Evolutionary conservation across 2,329 filamentous ascomycete genomes (phyloP).

Genomic region (Alternaria incomplexa): DNA sequence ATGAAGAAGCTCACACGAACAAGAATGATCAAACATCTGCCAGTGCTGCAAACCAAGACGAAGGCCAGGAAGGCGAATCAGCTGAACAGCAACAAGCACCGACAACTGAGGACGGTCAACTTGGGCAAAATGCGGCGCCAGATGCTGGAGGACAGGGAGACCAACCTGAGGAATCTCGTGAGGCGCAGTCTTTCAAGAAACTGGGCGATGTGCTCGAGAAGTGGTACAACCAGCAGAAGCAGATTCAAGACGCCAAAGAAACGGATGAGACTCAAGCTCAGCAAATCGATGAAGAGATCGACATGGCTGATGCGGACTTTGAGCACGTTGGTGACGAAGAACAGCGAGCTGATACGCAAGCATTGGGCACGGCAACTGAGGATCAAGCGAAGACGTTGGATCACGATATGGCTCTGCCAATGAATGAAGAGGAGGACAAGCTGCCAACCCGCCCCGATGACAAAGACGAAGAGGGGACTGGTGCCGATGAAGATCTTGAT

Average conservation of each 20-base stretch:
- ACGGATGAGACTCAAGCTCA: conserved; percentile 60
- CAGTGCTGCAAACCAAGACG: conserved; percentile 65
- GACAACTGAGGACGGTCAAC: conserved; percentile 67
- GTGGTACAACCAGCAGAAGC: conserved; percentile 87
- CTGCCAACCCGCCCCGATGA: conserved; percentile 44
- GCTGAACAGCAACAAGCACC: conserved; percentile 68
- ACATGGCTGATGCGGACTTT: conserved; percentile 82
- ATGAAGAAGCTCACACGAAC: conserved; percentile 60
- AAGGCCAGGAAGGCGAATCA: conserved; percentile 70
- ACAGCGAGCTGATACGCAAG: conserved; percentile 83
- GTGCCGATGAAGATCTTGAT: conserved; percentile 45
- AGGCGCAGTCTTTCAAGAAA: conserved; percentile 84
- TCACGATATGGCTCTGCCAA: conserved; percentile 85
- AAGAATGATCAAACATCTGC: conserved; percentile 66
- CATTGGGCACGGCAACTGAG: conserved; percentile 84
- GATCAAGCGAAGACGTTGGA: conserved; percentile 87
- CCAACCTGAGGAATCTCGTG: conserved; percentile 48
- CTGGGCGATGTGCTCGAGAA: conserved; percentile 90
- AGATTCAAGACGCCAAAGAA: conserved; percentile 64
- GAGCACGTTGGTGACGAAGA: conserved; percentile 90
- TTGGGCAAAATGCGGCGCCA: conserved; percentile 43
- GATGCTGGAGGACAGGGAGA: conserved; percentile 47
- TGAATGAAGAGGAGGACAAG: conserved; percentile 57
- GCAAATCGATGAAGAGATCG: conserved; percentile 62
- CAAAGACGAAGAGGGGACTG: conserved; percentile 33